Conservation (phyloP, 352 stramenopile genomes). For the Phytophthora ramorum region DNA sequence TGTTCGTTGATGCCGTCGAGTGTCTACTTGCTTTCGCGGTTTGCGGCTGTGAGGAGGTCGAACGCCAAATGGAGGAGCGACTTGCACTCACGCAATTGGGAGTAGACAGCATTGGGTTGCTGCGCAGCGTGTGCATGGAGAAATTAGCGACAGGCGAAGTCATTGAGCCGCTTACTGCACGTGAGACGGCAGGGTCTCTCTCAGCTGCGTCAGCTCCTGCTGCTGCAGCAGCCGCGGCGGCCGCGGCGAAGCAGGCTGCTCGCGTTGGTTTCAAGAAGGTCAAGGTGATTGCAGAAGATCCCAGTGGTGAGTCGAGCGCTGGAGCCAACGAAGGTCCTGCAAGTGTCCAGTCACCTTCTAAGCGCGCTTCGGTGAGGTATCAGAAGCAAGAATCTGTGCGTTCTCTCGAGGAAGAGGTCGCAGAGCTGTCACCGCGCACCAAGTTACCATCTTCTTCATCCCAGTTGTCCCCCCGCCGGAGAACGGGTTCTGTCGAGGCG, state of each 20-base stretch:
- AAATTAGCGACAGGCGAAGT: conserved; percentile 78
- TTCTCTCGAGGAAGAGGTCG: conserved; percentile 68
- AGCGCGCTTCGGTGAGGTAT: conserved; percentile 53
- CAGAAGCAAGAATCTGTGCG: conserved; percentile 72
- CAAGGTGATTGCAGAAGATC: conserved; percentile 42
- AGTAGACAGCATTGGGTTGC: conserved; percentile 68
- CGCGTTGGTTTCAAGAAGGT: conserved; percentile 68
- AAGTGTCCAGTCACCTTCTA: conserved; percentile 26
- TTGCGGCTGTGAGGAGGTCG: conserved; percentile 73
- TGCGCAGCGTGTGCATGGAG: conserved; percentile 75
- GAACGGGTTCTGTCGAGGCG: conserved; percentile 40
- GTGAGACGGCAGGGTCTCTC: conserved; percentile 27
- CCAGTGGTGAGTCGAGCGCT: conserved; percentile 3
- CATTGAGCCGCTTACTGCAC: conserved; percentile 54
- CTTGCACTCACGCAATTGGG: conserved; percentile 70
- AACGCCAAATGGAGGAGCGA: conserved; percentile 57
- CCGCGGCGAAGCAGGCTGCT: conserved; percentile 45
- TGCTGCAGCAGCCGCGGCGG: conserved; percentile 10
- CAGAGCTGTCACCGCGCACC: conserved; percentile 44
- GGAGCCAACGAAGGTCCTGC: conserved; percentile 3
- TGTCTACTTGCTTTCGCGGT: conserved; percentile 83
- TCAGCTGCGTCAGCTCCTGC: conserved; percentile 16
- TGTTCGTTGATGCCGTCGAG: conserved; percentile 85
- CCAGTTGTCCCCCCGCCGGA: conserved; percentile 38
- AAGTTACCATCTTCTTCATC: conserved; percentile 16